Evolutionary conservation across 129 eudicot species (phyloP), one percentile per base, ranked within the genome.

Genomic region (Helianthus tuberosus): DNA sequence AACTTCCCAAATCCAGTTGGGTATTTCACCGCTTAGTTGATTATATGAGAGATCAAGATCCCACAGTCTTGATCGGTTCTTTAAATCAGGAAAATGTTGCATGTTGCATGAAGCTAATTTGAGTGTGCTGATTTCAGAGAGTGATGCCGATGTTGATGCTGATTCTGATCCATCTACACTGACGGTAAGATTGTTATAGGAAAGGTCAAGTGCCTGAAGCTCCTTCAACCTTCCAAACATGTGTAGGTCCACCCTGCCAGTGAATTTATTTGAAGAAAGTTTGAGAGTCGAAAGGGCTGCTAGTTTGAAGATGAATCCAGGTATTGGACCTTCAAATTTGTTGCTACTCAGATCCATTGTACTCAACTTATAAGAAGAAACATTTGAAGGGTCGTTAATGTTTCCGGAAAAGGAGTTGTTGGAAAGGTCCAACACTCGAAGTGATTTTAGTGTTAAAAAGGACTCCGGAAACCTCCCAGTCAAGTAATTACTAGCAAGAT

Each of bases 41-140:
- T 86, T 86, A 50, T 71, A 74, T 1, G 89, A 84, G 75, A 89
- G 86, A 73, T 89, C 96, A 12, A 89, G 39, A 72, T 70, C 58
- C 78, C 39, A 35, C 41, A 89, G 48, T 11, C 39, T 69, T 59
- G 86, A 55, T 13, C 77, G 89, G 68, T 80, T 84, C 70, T 32
- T 76, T 20, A 84, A 16, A 49, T 60, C 70, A 16, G 96, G 92
- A 64, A 89, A 1, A 6, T 73, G 41, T 54, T 68, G 55, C 74
- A 89, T 38, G 35, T 77, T 82, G 85, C 96, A 89, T 15, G 89
- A 86, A 70, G 88, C 89, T 59, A 89, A 67, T 44, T 2, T 64
- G 3, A 89, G 71, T 2, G 63, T 36, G 29, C 35, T 68, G 36
- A 84, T 71, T 51, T 77, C 17, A 23, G 86, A 23, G 86, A 83